Evolutionary conservation across 1,284 basidiomycete genomes (phyloP).

Genomic region (Fomes fomentarius): DNA sequence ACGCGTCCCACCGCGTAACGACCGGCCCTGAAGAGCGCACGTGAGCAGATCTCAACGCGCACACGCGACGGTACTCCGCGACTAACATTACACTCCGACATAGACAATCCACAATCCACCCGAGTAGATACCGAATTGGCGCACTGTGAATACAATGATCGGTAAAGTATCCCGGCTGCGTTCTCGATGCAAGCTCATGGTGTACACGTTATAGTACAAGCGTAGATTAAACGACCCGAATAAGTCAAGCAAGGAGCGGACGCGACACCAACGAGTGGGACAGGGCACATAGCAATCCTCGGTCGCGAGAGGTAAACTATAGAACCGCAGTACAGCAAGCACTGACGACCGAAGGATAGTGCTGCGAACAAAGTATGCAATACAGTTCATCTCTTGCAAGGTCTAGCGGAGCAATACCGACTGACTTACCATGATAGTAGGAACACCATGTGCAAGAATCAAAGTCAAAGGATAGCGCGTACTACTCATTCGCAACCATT

Average conservation of each 20-base stretch:
- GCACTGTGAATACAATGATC: not conserved
- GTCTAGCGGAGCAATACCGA: not conserved
- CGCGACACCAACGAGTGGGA: constrained; percentile 13
- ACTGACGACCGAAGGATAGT: not conserved
- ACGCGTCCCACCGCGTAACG: constrained; percentile 30
- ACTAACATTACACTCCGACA: not conserved
- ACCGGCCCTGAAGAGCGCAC: constrained; percentile 34
- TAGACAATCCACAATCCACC: no score
- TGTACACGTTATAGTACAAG: constrained; percentile 24
- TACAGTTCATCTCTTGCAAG: not conserved
- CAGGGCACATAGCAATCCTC: not conserved
- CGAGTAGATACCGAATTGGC: no score
- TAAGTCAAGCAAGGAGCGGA: constrained; percentile 24
- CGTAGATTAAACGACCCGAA: constrained; percentile 20
- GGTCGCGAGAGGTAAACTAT: constrained; percentile 9
- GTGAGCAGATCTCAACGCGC: constrained; percentile 5
- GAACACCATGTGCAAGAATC: not conserved
- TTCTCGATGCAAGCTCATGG: constrained; percentile 4
- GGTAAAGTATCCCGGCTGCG: not conserved
- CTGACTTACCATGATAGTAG: not conserved
- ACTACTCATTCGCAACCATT: no score
- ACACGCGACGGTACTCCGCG: not conserved
- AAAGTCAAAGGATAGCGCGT: no score
- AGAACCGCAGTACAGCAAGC: not conserved
- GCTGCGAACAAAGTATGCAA: not conserved